These are phyloP conservation scores for Pholiota molesta DNA, from an alignment of 768 basidiomycete species.

Conservation along the genomic window DNA sequence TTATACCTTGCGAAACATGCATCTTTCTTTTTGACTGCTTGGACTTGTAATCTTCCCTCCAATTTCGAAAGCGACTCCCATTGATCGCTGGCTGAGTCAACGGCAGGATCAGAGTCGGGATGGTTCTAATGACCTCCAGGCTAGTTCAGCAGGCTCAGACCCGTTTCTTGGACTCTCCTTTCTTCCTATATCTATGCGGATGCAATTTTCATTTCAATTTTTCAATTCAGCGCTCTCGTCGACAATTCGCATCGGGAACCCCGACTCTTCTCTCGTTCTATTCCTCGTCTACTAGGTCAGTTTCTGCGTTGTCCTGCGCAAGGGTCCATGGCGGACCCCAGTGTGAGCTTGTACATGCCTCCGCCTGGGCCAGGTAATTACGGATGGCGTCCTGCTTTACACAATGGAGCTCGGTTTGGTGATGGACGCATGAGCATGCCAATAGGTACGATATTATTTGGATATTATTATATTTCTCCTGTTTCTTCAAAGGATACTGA, in stretches of 20 bases:
- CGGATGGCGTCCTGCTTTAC: neutral
- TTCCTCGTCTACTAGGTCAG: neutral
- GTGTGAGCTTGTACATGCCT: neutral
- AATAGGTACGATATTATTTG: neutral
- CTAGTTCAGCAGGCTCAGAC: neutral
- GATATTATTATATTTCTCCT: too few relatives aligned
- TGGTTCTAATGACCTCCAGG: neutral
- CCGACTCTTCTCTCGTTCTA: too few relatives aligned
- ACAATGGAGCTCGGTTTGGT: neutral
- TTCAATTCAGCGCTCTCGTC: neutral
- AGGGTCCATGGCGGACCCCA: neutral
- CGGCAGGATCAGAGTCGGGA: neutral
- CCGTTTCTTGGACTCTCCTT: neutral
- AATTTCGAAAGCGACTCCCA: neutral
- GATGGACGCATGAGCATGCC: slow-evolving; percentile 4
- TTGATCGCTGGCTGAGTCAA: neutral
- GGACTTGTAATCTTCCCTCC: neutral
- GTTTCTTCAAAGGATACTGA: neutral
- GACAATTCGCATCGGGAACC: neutral
- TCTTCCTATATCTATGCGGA: neutral
- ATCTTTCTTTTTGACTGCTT: too few relatives aligned
- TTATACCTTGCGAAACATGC: too few relatives aligned
- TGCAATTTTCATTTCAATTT: neutral
- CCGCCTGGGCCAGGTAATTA: neutral
- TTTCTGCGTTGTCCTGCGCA: neutral